Conservation (phyloP, 495 filamentous ascomycete species). For the Daldinia decipiens region DNA sequence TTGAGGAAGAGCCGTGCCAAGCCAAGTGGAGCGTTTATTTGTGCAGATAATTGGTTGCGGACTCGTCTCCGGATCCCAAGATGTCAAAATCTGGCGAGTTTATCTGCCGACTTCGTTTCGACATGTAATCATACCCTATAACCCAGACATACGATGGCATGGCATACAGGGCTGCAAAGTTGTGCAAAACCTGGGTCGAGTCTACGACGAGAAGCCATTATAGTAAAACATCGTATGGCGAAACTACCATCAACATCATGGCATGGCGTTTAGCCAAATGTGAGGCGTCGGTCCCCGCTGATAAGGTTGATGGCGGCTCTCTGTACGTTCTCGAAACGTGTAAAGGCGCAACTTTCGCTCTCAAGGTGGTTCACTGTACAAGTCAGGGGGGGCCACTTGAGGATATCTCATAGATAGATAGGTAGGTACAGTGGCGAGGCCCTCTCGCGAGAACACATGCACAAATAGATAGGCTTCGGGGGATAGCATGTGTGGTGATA, state of each 20-base stretch:
- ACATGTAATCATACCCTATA: conserved; percentile 1
- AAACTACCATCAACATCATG: not conserved
- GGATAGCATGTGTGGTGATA: too few species aligned
- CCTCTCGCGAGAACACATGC: not conserved
- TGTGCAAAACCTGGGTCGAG: not conserved
- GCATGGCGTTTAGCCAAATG: conserved; percentile 9
- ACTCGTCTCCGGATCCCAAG: not conserved
- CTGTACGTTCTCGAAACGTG: conserved; percentile 56
- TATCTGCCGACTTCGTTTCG: not conserved
- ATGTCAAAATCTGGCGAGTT: not conserved
- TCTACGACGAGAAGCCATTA: not conserved
- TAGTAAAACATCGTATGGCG: not conserved
- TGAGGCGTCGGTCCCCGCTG: conserved; percentile 32
- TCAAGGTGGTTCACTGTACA: conserved; percentile 61
- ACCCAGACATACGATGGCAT: too few species aligned
- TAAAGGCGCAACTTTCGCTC: conserved; percentile 51
- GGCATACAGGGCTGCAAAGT: too few species aligned
- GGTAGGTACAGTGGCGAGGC: not conserved
- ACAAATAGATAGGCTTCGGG: too few species aligned
- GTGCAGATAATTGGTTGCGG: not conserved
- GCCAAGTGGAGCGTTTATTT: conserved; percentile 4
- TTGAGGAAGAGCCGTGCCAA: conserved; percentile 23
- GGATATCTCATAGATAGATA: not conserved
- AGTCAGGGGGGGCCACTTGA: not conserved
- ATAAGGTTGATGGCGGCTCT: conserved; percentile 24